Evolutionary conservation across 495 filamentous ascomycete species (phyloP).

Genomic region (Hapsidospora chrysogenum): DNA sequence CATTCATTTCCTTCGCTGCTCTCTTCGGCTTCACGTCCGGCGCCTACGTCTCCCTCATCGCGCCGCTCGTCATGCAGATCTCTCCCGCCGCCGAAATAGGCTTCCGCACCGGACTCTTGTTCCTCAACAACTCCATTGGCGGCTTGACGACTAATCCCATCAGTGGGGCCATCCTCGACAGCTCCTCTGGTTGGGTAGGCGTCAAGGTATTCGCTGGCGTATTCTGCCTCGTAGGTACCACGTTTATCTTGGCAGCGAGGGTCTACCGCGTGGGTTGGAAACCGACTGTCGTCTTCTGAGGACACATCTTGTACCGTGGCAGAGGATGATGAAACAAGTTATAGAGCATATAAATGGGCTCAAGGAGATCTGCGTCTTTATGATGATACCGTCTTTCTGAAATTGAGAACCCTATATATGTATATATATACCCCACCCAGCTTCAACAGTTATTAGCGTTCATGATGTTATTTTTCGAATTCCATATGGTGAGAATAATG

Average conservation of each 20-base stretch:
- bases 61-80: constrained; percentile 9
- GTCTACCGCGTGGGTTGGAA: constrained; percentile 4
- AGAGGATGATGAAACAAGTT: too few species aligned
- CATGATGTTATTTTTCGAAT: too few species aligned
- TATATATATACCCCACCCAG: too few species aligned
- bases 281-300: constrained; percentile 2
- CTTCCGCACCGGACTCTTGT: constrained; percentile 7
- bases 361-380: too few species aligned
- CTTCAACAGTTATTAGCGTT: too few species aligned
- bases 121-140: constrained; percentile 12
- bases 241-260: constrained; percentile 5
- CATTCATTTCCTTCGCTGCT: constrained; percentile 40
- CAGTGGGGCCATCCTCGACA: constrained; percentile 5
- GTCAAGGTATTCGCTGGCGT: constrained; percentile 8
- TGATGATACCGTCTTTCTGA: too few species aligned
- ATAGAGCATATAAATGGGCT: too few species aligned
- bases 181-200: constrained; percentile 10
- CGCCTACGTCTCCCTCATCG: constrained; percentile 10
- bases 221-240: constrained; percentile 7
- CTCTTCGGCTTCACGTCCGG: constrained; percentile 41
- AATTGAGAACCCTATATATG: too few species aligned
- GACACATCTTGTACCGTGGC: too few species aligned
- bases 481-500: too few species aligned
- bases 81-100: constrained; percentile 10
- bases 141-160: constrained; percentile 7